These are phyloP conservation scores for Rhododendron williamsianum DNA, from an alignment of 148 eudicot genomes.

Conservation along the genomic window DNA sequence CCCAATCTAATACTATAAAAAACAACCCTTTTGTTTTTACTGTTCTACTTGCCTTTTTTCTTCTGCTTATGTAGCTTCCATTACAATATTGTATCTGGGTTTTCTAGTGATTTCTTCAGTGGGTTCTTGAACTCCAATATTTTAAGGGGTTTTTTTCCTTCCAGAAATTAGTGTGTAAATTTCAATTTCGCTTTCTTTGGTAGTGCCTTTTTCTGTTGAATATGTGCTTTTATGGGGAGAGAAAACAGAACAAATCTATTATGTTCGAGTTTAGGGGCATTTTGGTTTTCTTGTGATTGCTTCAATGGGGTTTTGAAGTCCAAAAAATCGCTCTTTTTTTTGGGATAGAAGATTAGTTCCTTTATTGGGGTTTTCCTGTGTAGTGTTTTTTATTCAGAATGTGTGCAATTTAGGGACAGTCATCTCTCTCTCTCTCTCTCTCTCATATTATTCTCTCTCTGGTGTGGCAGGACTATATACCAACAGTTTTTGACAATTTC, in stretches of 20 bases:
- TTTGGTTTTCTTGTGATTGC: slow-evolving; percentile 13
- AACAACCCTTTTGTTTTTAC: neutral
- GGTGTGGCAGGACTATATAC: slow-evolving; percentile 62
- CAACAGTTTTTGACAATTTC: slow-evolving; percentile 84
- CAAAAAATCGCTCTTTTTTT: neutral
- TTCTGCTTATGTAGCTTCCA: neutral
- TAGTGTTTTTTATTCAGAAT: neutral
- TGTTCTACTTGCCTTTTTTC: neutral
- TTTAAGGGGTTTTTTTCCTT: neutral
- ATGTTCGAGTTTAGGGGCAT: neutral
- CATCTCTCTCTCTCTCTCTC: neutral
- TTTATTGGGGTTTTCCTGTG: slow-evolving; percentile 7
- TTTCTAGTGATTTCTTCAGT: slow-evolving; percentile 14
- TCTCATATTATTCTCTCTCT: neutral
- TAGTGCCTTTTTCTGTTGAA: neutral
- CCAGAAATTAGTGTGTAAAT: too few relatives aligned
- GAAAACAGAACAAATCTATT: neutral
- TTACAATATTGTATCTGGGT: neutral
- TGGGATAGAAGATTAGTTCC: neutral
- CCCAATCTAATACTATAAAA: neutral
- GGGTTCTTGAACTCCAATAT: slow-evolving; percentile 1
- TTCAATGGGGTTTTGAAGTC: slow-evolving; percentile 8
- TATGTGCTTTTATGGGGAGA: neutral
- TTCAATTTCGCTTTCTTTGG: neutral
- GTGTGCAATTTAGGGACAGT: neutral